These are phyloP conservation scores for Cymbidium sinense DNA, from an alignment of 106 monocot genomes.

Conservation along the genomic window DNA sequence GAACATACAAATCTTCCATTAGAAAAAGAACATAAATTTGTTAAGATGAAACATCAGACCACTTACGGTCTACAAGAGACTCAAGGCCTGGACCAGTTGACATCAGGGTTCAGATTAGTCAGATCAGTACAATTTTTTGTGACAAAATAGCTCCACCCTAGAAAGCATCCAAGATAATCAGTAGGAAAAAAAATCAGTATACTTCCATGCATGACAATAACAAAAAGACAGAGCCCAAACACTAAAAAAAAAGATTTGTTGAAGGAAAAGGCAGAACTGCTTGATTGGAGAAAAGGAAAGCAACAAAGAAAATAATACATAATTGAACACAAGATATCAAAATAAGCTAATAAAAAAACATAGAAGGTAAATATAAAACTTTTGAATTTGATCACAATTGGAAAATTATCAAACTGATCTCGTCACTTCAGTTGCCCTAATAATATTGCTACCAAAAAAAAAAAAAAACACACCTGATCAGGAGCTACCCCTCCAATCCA, in stretches of 20 bases:
- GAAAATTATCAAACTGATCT: not conserved
- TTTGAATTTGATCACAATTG: not conserved
- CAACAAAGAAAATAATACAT: not conserved
- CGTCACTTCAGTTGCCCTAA: not conserved
- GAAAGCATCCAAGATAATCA: not conserved
- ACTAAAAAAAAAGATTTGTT: not conserved
- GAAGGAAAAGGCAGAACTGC: not conserved
- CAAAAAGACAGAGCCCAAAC: too few relatives aligned
- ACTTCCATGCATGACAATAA: too few relatives aligned
- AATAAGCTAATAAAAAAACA: not conserved
- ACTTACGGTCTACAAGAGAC: conserved; percentile 55
- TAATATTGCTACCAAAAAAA: not conserved
- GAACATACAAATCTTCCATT: not conserved
- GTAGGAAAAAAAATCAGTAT: not conserved
- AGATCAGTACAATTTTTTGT: not conserved
- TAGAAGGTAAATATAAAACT: not conserved
- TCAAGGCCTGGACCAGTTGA: conserved; percentile 47
- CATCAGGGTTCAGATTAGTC: conserved; percentile 9
- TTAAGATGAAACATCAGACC: not conserved
- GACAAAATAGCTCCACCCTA: not conserved
- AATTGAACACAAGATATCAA: not conserved
- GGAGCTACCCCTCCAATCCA: not conserved
- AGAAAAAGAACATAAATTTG: not conserved
- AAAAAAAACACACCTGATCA: not conserved
- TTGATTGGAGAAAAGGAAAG: not conserved